Evolutionary conservation across 495 filamentous ascomycete genomes (phyloP).

Genomic region (Articulospora tetracladia): DNA sequence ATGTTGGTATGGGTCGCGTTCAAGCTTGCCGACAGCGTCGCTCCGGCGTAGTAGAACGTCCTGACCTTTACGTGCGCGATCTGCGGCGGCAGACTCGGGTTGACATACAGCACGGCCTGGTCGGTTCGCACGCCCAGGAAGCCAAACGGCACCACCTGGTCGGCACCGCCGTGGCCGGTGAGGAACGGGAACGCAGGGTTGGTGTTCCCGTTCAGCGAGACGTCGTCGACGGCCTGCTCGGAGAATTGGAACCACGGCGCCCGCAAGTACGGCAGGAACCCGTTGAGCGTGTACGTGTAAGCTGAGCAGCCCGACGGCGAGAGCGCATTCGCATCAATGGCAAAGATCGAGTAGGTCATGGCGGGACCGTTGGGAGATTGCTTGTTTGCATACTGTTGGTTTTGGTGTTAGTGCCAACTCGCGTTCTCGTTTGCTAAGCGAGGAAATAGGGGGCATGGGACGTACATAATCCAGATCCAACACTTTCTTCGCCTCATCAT

Average conservation of each 20-base stretch:
- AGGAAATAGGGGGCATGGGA: conserved; percentile 9
- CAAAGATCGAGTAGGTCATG: conserved; percentile 59
- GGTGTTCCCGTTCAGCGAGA: conserved; percentile 54
- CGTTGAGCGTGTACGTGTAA: conserved; percentile 51
- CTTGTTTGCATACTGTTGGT: conserved; percentile 51
- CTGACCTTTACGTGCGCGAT: conserved; percentile 56
- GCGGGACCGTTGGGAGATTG: conserved; percentile 54
- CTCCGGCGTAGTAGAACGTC: conserved; percentile 68
- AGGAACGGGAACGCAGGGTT: conserved; percentile 59
- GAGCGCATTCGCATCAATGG: conserved; percentile 48
- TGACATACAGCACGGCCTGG: conserved; percentile 44
- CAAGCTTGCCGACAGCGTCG: conserved; percentile 55
- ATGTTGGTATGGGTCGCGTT: conserved; percentile 66
- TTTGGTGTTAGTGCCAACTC: too few relatives aligned
- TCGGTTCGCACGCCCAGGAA: conserved; percentile 49
- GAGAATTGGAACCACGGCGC: conserved; percentile 59
- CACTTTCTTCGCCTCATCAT: conserved; percentile 45
- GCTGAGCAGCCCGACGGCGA: conserved; percentile 50
- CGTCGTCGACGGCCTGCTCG: conserved; percentile 68
- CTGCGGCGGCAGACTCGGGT: conserved; percentile 53
- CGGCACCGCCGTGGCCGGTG: conserved; percentile 53
- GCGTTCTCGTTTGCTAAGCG: not conserved
- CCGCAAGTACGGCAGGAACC: conserved; percentile 48
- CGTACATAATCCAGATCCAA: conserved; percentile 47
- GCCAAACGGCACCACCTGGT: conserved; percentile 51